These are phyloP conservation scores for Persicaria maculosa DNA, from an alignment of 148 eudicot species.

Conservation along the genomic window DNA sequence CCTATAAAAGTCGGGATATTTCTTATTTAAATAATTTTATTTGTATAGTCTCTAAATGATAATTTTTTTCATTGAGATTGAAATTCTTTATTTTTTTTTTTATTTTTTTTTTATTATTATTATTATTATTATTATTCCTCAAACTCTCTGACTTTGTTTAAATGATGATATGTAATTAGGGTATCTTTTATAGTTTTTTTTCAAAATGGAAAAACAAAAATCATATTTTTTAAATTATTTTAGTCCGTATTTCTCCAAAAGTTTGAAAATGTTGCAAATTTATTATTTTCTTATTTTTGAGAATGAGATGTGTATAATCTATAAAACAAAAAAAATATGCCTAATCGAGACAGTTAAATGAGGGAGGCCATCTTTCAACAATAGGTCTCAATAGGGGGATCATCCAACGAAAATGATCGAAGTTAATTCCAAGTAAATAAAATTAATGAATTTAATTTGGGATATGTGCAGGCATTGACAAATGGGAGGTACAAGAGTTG, in stretches of 20 bases:
- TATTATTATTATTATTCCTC: no score
- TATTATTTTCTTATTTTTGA: not conserved
- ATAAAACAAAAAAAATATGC: no score
- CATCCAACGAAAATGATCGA: not conserved
- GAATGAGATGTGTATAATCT: not conserved
- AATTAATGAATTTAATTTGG: not conserved
- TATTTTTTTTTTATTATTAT: not conserved
- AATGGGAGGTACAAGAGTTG: constrained; percentile 74
- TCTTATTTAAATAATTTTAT: not conserved
- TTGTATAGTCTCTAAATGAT: not conserved
- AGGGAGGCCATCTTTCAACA: no score
- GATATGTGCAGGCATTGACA: constrained; percentile 37
- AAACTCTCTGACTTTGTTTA: no score
- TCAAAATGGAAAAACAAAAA: no score
- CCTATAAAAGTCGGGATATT: no score
- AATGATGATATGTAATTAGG: no score
- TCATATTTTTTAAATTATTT: no score
- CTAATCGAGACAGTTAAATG: no score
- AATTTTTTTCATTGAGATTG: not conserved
- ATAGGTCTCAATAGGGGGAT: not conserved
- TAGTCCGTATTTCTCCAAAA: no score
- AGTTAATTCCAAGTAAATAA: not conserved
- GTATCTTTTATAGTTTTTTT: no score
- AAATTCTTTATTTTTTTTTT: not conserved
- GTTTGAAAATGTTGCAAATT: no score